A percentile compares a stretch with the other conserved stretches of the same genome.
Evolutionary conservation across 2,329 filamentous ascomycete genomes (phyloP).

Genomic region (Trichoderma atrobrunneum): DNA sequence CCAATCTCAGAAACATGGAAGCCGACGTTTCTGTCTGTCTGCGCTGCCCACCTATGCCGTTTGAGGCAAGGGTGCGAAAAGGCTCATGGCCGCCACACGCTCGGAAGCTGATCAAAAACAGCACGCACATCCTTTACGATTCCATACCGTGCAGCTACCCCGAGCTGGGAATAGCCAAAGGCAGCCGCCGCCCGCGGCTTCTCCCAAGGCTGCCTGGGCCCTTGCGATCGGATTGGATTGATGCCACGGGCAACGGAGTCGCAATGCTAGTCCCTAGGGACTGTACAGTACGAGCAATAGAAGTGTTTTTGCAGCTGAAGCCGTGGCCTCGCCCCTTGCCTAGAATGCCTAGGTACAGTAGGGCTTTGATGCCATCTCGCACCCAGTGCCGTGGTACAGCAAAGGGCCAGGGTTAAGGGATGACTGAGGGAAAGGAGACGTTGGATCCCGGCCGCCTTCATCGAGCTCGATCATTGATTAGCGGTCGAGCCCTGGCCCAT

Average conservation of each 20-base stretch:
- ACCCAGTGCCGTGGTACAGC: slow-evolving; percentile 1
- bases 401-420: not conserved
- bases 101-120: not conserved
- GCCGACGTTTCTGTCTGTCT: not conserved
- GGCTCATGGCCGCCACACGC: not conserved
- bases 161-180: not conserved
- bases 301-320: not conserved
- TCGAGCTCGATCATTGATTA: slow-evolving; percentile 17
- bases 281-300: not conserved
- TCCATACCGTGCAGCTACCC: not conserved
- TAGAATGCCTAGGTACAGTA: not conserved
- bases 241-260: not conserved
- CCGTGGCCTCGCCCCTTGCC: not conserved
- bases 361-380: not conserved
- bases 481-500: slow-evolving; percentile 16
- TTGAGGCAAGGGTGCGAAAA: not conserved
- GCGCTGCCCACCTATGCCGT: not conserved
- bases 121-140: not conserved
- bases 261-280: not conserved
- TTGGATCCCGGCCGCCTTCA: slow-evolving; percentile 7
- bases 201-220: not conserved
- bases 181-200: not conserved
- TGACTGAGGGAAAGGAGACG: not conserved
- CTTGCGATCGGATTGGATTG: not conserved
- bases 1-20: slow-evolving; percentile 1